Base-by-base conservation (phyloP, 2,329 filamentous ascomycete species). In the Didymella exigua region DNA sequence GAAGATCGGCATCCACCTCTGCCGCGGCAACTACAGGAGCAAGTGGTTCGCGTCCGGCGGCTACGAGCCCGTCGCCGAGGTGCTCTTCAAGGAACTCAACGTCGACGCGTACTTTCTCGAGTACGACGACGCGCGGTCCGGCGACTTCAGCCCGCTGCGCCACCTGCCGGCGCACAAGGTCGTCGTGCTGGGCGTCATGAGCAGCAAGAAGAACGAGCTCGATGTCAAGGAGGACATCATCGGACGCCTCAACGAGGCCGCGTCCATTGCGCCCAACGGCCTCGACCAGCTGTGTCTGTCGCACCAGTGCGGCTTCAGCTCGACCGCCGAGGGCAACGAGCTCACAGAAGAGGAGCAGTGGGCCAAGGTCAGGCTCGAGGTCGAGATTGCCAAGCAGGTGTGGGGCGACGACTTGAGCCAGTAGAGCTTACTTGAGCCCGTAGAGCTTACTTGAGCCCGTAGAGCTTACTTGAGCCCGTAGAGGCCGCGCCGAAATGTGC, bases 31-130 rank as follows among this genome's bases (percentile, higher is more conserved):
- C 73, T 84, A 83, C 75, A 76, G 82, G 14, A 78, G 73, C 45
- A 81, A 83, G 66, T 84, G 82, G 81, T 85, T 85, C 62, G 82
- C 82, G 3, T 78, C 81, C 48, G 82, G 82, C 41, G 82, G 82
- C 31, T 85, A 85, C 73, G 82, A 84, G 71, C 82, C 82, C 42
- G 81, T 84, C 3, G 80, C 82, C 30, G 81, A 83, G 69, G 79
- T 82, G n/a, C 74, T 84, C 13, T 84, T 84, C 77, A 80, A 79
- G 64, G 79, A 82, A 52, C 76, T 84, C 43, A 77, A 84, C 62
- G 82, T 84, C 48, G 82, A 85, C 61, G 82, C 80, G 13, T 85
- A 84, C 71, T 85, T 84, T 73, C 78, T 85, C 62, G 82, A 85
- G 70, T 85, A 82, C 68, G 82, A 85, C 66, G 82, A 84, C 58